These are phyloP conservation scores for Chromera velia DNA, from an alignment of 73 alveolate genomes.

Conservation along the genomic window DNA sequence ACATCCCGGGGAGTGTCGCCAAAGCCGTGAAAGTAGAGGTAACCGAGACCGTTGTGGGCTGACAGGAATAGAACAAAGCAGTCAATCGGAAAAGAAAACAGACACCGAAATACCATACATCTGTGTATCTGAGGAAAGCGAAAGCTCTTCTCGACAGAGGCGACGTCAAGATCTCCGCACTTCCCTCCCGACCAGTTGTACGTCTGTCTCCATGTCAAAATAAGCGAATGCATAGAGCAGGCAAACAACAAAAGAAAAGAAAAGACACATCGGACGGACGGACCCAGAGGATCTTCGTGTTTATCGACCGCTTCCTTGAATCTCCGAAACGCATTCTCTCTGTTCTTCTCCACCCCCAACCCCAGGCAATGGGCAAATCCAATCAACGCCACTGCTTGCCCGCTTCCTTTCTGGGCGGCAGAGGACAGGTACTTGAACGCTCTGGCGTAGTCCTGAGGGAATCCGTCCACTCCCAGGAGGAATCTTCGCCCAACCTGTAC, in stretches of 20 bases:
- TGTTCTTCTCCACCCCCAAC: not conserved
- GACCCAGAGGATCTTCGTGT: too few relatives aligned
- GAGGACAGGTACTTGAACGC: not conserved
- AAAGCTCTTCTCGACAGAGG: too few relatives aligned
- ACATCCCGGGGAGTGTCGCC: constrained; percentile 10
- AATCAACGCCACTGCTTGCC: not conserved
- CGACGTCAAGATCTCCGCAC: too few relatives aligned
- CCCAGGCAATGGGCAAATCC: not conserved
- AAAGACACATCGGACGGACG: too few relatives aligned
- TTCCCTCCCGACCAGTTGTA: not conserved
- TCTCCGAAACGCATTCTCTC: too few relatives aligned
- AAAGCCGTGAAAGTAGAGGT: constrained; percentile 31
- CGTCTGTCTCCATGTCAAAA: too few relatives aligned
- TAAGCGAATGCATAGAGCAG: too few relatives aligned
- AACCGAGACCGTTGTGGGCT: constrained; percentile 46
- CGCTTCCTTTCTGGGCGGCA: not conserved
- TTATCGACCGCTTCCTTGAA: too few relatives aligned
- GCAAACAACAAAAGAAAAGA: too few relatives aligned
- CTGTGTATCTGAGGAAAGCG: too few relatives aligned
- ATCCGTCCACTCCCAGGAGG: not conserved
- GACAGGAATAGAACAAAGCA: not conserved
- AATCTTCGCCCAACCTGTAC: not conserved
- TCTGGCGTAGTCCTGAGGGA: not conserved
- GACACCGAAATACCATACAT: too few relatives aligned
- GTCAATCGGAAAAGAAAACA: too few relatives aligned